Percentiles rank a stretch among this genome's conserved stretches.
These are phyloP conservation scores for Plasmodium gallinaceum DNA, from an alignment of 169 alveolate genomes.

Conservation along the genomic window DNA sequence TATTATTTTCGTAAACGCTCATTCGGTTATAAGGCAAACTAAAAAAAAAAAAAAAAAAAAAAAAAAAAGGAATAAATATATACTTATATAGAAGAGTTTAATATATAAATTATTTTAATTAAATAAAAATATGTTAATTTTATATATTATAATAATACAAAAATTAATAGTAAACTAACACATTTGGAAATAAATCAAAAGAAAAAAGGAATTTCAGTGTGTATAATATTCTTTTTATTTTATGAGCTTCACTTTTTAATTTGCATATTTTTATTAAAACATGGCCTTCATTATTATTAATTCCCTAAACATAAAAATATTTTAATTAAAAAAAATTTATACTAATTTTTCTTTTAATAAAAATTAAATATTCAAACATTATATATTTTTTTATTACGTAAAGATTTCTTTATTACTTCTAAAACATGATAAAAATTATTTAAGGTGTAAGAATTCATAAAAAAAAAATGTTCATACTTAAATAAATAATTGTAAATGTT, in stretches of 20 bases:
- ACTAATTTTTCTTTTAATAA: background rate
- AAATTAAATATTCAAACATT: background rate
- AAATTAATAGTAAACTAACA: conserved; percentile 19
- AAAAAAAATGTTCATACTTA: conserved; percentile 55
- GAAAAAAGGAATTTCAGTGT: conserved; percentile 68
- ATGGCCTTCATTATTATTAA: conserved; percentile 69
- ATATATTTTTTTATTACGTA: background rate
- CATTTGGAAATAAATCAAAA: conserved; percentile 71
- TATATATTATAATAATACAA: background rate
- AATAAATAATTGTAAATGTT: conserved; percentile 63
- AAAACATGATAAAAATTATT: conserved; percentile 52
- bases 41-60: background rate
- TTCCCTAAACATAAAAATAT: conserved; percentile 15
- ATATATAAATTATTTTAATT: background rate
- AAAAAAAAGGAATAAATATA: background rate
- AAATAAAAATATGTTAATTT: background rate
- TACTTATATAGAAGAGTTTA: background rate
- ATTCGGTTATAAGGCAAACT: conserved; percentile 68
- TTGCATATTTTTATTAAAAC: conserved; percentile 60
- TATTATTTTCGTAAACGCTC: conserved; percentile 72
- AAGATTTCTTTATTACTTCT: conserved; percentile 20
- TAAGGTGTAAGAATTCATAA: conserved; percentile 53
- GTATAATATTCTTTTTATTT: conserved; percentile 63
- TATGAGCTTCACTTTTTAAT: conserved; percentile 39
- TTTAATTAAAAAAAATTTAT: background rate